Conservation (phyloP, 139 green algal genomes). For the Closterium sp. region DNA sequence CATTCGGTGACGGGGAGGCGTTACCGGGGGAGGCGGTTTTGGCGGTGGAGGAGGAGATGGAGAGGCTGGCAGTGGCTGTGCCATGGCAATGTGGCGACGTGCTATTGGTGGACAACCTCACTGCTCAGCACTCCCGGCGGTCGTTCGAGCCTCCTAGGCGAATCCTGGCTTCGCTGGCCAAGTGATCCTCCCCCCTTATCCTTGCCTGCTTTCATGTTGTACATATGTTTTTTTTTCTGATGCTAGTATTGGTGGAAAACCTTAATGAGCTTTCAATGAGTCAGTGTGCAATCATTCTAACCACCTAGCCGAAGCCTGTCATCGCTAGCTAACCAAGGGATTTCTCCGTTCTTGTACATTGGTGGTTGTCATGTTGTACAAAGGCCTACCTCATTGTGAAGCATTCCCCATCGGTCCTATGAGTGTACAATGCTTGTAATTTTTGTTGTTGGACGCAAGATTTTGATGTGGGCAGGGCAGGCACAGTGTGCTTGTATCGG, state of each 20-base stretch:
- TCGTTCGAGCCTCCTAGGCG: slow-evolving; percentile 27
- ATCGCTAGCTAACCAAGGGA: slow-evolving; percentile 39
- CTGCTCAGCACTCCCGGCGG: slow-evolving; percentile 11
- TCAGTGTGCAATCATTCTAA: no score
- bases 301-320: slow-evolving; percentile 28
- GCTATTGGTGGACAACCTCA: slow-evolving; percentile 36
- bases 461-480: no score
- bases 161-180: slow-evolving; percentile 37
- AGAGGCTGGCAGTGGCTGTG: slow-evolving; percentile 19
- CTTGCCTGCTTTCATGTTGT: no score
- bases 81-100: slow-evolving; percentile 39
- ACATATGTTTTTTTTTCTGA: no score
- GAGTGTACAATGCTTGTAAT: no score
- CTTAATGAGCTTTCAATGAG: no score
- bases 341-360: not conserved
- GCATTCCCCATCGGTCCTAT: no score
- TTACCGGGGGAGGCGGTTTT: slow-evolving; percentile 9
- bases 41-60: slow-evolving; percentile 36
- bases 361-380: no score
- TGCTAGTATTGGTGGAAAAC: no score
- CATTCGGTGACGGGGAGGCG: slow-evolving; percentile 20
- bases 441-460: no score
- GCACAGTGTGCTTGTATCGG: no score
- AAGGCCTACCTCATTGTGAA: no score
- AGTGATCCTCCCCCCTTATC: slow-evolving; percentile 17